Evolutionary conservation across 257 asterid species (phyloP), one percentile per base, ranked within the genome.

Genomic region (Plantago ovata): DNA sequence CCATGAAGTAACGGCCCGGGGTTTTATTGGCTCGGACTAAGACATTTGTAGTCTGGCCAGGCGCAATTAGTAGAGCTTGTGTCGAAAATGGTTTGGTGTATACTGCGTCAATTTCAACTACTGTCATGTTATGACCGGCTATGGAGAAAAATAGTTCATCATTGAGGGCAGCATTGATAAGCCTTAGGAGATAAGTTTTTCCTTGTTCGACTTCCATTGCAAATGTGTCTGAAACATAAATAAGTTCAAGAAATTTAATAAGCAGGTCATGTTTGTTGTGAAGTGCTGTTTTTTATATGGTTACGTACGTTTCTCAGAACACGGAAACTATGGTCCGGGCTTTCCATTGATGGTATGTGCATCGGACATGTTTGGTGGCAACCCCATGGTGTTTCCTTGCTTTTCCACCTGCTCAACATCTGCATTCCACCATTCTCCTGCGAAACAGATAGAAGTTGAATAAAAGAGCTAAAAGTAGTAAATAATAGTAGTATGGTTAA

Each of bases 381-480:
- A 68, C 36, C 86, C 83, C 69, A 74, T 22, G 13, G 13, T 52
- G 19, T 53, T 69, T 38, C 83, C 86, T 61, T 76, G 83, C 16
- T 65, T 77, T 72, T 64, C 82, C 8, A 80, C 69, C 52, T 21
- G 58, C 66, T 76, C 83, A 21, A 80, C 80, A 68, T 80, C 86
- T 19, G 75, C 67, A 52, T 80, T 68, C 86, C 86, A 80, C 86
- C 86, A 80, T 67, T 79, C 86, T 36, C 86, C 85, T 79, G 69
- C 69, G 7, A 59, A 10, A 28, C 3, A 49, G 32, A 32, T 38
- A 21, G n/a, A n/a, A 13, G 11, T 13, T 10, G 52, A 67, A 24
- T 49, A n/a, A n/a, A n/a, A n/a, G n/a, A n/a, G n/a, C n/a, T 2
- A 5, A 32, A 24, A 18, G 22, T 48, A 22, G 10, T 33, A 36